Percentiles rank a stretch among this genome's conserved stretches.
Conservation (phyloP, 495 filamentous ascomycete species). For the Daldinia bambusicola region DNA sequence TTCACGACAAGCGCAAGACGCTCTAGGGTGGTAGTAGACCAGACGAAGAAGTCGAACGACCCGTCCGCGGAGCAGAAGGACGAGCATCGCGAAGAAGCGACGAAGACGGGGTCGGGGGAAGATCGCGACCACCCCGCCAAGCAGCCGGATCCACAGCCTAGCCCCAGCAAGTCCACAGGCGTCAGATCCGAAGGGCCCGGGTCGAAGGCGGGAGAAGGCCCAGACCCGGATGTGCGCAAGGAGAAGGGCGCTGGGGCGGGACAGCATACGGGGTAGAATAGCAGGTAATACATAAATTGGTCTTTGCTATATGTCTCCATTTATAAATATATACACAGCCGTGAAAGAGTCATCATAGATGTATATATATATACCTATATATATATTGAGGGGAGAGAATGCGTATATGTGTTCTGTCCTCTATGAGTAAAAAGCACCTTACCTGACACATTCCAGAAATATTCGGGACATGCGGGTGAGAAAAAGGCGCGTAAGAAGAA, state of each 20-base stretch:
- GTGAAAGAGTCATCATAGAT: neutral
- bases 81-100: slow-evolving; percentile 24
- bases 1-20: slow-evolving; percentile 11
- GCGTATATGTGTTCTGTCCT: neutral
- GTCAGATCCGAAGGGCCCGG: slow-evolving; percentile 31
- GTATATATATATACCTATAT: too few species aligned
- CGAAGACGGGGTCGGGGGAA: slow-evolving; percentile 3
- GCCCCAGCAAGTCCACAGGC: slow-evolving; percentile 31
- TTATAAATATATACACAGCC: too few species aligned
- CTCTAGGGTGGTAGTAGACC: neutral
- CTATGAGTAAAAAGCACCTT: neutral
- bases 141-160: slow-evolving; percentile 38
- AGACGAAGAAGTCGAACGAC: slow-evolving; percentile 38
- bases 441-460: slow-evolving; percentile 10
- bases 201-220: slow-evolving; percentile 33
- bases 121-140: slow-evolving; percentile 25
- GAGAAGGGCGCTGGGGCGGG: slow-evolving; percentile 15
- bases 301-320: too few species aligned
- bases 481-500: too few species aligned
- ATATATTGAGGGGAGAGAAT: too few species aligned
- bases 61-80: slow-evolving; percentile 13
- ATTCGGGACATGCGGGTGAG: slow-evolving; percentile 11
- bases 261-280: slow-evolving; percentile 6
- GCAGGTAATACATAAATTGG: neutral
- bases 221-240: slow-evolving; percentile 22